Base-by-base conservation (phyloP, 805 yeast species). In the Saturnispora bothae region DNA sequence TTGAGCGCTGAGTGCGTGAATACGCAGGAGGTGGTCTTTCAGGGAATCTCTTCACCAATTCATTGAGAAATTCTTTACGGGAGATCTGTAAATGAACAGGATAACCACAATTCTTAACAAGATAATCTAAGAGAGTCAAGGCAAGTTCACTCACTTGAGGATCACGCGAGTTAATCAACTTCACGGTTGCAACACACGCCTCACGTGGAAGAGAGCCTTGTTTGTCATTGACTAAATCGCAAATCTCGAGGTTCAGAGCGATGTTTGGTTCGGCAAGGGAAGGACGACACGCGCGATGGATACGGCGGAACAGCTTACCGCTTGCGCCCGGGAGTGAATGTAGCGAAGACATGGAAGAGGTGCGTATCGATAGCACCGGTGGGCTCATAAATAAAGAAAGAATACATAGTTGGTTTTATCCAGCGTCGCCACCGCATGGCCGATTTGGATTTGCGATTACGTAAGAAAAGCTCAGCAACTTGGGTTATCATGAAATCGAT, bases 21-120 rank as follows among this genome's bases (percentile, higher is more conserved):
- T 83, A 85, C 28, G 88, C 73, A 44, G 79, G 62, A 3, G 96
- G 95, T 1, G 98, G 97, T 52, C 84, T 75, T 54, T 88, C 96
- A 2, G 97, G 97, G 63, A 92, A 92, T 56, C 84, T 65, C 51
- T 84, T 82, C 18, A 92, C 98, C 52, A 92, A 69, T 54, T 85
- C 95, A 56, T 92, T 92, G 52, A 92, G 68, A 50, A 92, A 92
- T 57, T 89, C 97, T 60, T 92, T 88, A 43, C 97, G 73, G 3
- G 95, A 83, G 38, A 92, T 84, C 61, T 92, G 98, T 34, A 92
- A 67, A 48, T 92, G 98, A 62, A 92, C 76, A 6, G 98, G 96
- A 58, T 89, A 92, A 4, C 97, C 98, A 64, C 99, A 92, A 64
- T 92, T 92, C 63, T 92, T 92, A 38, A 92, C 98, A 49, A 92